Evolutionary conservation across 331 rosid genomes (phyloP), one percentile per base, ranked within the genome.

Genomic region (Quercus phellos): DNA sequence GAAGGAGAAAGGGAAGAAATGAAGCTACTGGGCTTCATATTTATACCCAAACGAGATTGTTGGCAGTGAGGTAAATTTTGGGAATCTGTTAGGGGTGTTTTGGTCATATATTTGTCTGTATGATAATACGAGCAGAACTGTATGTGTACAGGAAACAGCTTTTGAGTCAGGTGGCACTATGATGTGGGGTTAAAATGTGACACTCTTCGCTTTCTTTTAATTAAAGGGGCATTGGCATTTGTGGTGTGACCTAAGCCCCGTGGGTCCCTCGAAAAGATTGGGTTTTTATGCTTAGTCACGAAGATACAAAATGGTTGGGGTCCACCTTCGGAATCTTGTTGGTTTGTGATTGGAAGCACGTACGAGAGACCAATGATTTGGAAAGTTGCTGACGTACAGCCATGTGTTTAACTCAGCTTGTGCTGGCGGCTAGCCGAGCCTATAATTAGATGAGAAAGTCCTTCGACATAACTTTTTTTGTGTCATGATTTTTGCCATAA

Each of bases 91-190:
- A 12, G 69, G 93, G 98, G 88, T 5, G 83, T 24, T 82, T 78
- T 66, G 38, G 98, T 85, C 80, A 1, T 1, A 56, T 1, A 1
- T 0, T 0, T 0, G 17, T 72, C 27, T 55, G 24, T 26, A n/a
- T 18, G 69, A n/a, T 7, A 27, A 6, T 3, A 19, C 46, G 46
- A 43, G 63, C 5, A 38, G 22, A 5, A 24, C 26, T 16, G 74
- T 75, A 74, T 77, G 19, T 16, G 66, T 58, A 79, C 77, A 54
- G 55, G 66, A 29, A 74, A 70, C 32, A 12, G 85, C 97, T 93
- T 91, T 90, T 91, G 98, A 93, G 95, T 93, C 98, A 87, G 84
- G 75, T 22, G 77, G 87, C 97, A 91, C 93, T 79, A 79, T 38
- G 74, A 78, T 56, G 53, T 38, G 89, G 85, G 87, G 87, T 19